Percentiles rank a stretch among this genome's conserved stretches.
phyloP scores from a whole-genome alignment of 73 alveolate genomes.

The Paramecium primaurelia region DNA sequence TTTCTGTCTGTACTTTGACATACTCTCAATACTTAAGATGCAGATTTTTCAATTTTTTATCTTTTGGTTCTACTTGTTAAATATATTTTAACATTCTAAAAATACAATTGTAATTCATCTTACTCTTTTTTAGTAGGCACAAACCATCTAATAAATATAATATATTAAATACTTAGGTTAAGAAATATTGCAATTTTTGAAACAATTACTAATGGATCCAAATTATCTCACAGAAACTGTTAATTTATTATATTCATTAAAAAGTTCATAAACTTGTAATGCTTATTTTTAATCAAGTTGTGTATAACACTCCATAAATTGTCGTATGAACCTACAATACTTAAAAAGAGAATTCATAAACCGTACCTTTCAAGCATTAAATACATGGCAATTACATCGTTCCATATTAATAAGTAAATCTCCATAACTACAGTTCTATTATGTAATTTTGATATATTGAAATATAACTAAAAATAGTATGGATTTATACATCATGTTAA shows the following conservation, averaged over 20 bases:
- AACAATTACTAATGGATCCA: not conserved
- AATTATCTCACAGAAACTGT: not conserved
- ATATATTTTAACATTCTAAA: slow-evolving; percentile 38
- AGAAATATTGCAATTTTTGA: not conserved
- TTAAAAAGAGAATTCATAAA: slow-evolving; percentile 10
- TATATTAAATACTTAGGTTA: not conserved
- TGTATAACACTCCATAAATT: slow-evolving; percentile 25
- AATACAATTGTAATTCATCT: slow-evolving; percentile 6
- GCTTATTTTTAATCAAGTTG: not conserved
- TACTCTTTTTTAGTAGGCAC: not conserved
- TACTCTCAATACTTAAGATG: not conserved
- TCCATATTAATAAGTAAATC: slow-evolving; percentile 7
- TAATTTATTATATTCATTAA: not conserved
- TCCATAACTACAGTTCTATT: slow-evolving; percentile 25
- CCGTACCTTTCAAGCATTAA: slow-evolving; percentile 30
- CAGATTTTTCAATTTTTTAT: slow-evolving; percentile 13
- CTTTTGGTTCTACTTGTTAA: slow-evolving; percentile 43
- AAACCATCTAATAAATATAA: not conserved
- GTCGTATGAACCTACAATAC: slow-evolving; percentile 40
- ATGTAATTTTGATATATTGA: not conserved
- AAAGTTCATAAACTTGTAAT: slow-evolving; percentile 17
- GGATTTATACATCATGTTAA: not conserved
- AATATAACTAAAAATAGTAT: not conserved
- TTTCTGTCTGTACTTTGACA: slow-evolving; percentile 35
- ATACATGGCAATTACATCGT: slow-evolving; percentile 29